Conservation (phyloP, 1,284 basidiomycete species). For the Naganishia sp. region DNA sequence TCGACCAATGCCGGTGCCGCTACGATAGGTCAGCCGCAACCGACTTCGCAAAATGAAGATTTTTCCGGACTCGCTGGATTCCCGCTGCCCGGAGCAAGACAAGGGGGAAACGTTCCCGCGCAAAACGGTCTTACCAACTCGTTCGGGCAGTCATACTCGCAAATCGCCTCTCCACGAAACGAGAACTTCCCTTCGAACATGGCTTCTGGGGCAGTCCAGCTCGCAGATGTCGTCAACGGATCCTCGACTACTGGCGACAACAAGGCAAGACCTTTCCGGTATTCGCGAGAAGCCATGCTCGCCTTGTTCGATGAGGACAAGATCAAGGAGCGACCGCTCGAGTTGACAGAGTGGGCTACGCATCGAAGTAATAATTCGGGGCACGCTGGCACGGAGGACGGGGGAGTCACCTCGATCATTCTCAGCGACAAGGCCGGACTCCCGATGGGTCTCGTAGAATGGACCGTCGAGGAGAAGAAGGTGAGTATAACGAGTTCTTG, state of each 20-base stretch:
- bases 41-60: slow-evolving; percentile 4
- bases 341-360: slow-evolving; percentile 30
- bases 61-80: slow-evolving; percentile 7
- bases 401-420: slow-evolving; percentile 69
- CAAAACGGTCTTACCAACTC: background rate
- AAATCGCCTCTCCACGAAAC: slow-evolving; percentile 12
- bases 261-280: slow-evolving; percentile 30
- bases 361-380: slow-evolving; percentile 20
- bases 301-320: slow-evolving; percentile 32
- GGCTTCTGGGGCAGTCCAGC: background rate
- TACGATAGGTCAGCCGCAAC: slow-evolving; percentile 16
- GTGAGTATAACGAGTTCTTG: slow-evolving; percentile 55
- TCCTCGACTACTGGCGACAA: slow-evolving; percentile 1
- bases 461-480: slow-evolving; percentile 83
- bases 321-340: slow-evolving; percentile 25
- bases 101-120: background rate
- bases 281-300: slow-evolving; percentile 32
- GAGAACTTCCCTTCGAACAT: background rate
- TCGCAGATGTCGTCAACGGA: slow-evolving; percentile 13
- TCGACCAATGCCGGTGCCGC: background rate
- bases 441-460: slow-evolving; percentile 74
- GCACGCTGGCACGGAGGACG: slow-evolving; percentile 54
- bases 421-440: slow-evolving; percentile 72
- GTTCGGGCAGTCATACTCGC: slow-evolving; percentile 14
- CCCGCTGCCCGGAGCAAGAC: slow-evolving; percentile 8